phyloP scores from a whole-genome alignment of 2,329 filamentous ascomycete genomes.

The Aspergillus glaucus region DNA sequence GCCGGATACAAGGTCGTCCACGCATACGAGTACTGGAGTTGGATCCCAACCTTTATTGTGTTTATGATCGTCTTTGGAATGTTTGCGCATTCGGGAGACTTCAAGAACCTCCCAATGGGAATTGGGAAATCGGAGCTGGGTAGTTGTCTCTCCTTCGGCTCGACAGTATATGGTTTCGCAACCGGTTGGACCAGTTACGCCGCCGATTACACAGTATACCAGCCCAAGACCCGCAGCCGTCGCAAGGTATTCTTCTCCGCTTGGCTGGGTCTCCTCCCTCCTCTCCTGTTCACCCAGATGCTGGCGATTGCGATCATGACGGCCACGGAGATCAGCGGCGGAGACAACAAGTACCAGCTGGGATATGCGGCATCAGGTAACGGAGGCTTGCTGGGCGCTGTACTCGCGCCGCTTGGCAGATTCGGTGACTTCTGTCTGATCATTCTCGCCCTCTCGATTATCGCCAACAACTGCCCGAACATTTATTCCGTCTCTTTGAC shows the following conservation, averaged over 20 bases:
- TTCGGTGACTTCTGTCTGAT: conserved; percentile 69
- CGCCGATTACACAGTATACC: conserved; percentile 75
- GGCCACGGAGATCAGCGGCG: conserved; percentile 51
- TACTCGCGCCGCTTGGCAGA: conserved; percentile 57
- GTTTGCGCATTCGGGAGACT: conserved; percentile 62
- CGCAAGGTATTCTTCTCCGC: conserved; percentile 63
- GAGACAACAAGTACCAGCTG: conserved; percentile 48
- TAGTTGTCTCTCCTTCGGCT: conserved; percentile 58
- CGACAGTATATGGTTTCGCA: conserved; percentile 61
- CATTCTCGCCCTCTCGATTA: conserved; percentile 59
- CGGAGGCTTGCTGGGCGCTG: conserved; percentile 61
- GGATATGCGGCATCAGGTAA: conserved; percentile 55
- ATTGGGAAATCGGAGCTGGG: conserved; percentile 56
- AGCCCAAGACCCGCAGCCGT: conserved; percentile 56
- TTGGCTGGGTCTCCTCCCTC: conserved; percentile 62
- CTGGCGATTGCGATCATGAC: conserved; percentile 65
- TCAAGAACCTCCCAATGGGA: conserved; percentile 56
- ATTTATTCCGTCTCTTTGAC: conserved; percentile 65
- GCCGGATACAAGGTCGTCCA: conserved; percentile 74
- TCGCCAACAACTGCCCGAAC: conserved; percentile 66
- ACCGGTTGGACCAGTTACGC: conserved; percentile 70
- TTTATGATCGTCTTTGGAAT: conserved; percentile 65
- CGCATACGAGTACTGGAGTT: conserved; percentile 67
- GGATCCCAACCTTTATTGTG: conserved; percentile 66
- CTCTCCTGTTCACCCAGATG: conserved; percentile 67